These are phyloP conservation scores for Pseudozyma hubeiensis DNA, from an alignment of 1,284 basidiomycete genomes.

Conservation along the genomic window DNA sequence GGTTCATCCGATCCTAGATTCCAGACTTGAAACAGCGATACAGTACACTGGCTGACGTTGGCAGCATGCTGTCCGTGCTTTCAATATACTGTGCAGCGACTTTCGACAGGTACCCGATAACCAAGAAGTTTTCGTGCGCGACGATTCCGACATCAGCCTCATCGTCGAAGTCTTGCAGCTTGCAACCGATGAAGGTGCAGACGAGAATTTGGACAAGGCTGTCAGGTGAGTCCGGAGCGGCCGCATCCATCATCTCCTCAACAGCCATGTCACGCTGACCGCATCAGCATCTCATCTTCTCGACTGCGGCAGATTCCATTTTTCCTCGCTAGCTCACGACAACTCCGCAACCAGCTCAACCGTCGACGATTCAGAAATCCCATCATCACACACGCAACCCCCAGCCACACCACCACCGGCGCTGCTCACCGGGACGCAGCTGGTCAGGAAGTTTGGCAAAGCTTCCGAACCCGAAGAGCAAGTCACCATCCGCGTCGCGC, in stretches of 20 bases:
- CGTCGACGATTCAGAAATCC: constrained; percentile 71
- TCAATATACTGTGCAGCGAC: constrained; percentile 73
- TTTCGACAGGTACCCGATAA: constrained; percentile 95
- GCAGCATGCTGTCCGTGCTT: neutral
- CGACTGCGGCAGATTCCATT: constrained; percentile 79
- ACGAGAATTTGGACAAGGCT: constrained; percentile 70
- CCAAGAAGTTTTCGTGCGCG: constrained; percentile 90
- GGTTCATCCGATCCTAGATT: constrained; percentile 60
- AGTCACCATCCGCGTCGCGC: constrained; percentile 59
- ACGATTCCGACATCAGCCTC: constrained; percentile 78
- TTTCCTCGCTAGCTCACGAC: constrained; percentile 89
- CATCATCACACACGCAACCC: constrained; percentile 11
- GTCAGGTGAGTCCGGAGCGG: constrained; percentile 52
- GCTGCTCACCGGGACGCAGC: constrained; percentile 55
- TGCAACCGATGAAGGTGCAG: constrained; percentile 75
- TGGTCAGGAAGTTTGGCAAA: constrained; percentile 62
- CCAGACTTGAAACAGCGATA: neutral
- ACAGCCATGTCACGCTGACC: neutral
- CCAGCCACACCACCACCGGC: constrained; percentile 47
- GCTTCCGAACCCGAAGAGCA: constrained; percentile 37
- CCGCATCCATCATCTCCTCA: neutral
- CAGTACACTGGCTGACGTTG: neutral
- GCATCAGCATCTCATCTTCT: neutral
- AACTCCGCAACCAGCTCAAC: constrained; percentile 77
- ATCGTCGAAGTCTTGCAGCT: constrained; percentile 86